Evolutionary conservation across 441 rosid genomes (phyloP).

Genomic region (Pelargonium myrrhifolium): DNA sequence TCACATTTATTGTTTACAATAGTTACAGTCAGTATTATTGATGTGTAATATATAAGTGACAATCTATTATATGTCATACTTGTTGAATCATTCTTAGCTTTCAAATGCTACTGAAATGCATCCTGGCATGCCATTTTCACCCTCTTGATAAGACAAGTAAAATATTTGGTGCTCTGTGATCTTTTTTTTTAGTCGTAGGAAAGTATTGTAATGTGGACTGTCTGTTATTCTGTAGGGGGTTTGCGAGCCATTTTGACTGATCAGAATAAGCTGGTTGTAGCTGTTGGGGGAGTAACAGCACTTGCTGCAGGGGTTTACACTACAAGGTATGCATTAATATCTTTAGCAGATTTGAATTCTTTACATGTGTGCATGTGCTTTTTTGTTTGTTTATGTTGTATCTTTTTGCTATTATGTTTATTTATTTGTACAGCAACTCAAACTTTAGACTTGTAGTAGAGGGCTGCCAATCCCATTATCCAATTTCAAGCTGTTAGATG

Average conservation of each 20-base stretch:
- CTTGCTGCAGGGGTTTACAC: conserved; percentile 96
- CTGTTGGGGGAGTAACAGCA: conserved; percentile 91
- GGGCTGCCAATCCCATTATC: too few species aligned
- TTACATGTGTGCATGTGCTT: too few species aligned
- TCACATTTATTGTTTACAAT: too few species aligned
- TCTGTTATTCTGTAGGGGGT: conserved; percentile 51
- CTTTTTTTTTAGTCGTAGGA: conserved; percentile 7
- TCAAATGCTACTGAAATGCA: not conserved
- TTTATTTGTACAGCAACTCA: too few species aligned
- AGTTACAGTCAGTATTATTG: too few species aligned
- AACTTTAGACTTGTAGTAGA: too few species aligned
- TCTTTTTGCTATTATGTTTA: too few species aligned
- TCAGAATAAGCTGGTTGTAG: conserved; percentile 85
- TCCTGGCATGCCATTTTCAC: not conserved
- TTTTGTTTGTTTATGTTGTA: not conserved
- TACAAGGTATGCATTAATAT: conserved; percentile 52
- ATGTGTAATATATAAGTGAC: not conserved
- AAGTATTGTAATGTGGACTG: conserved; percentile 10
- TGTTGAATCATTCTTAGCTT: not conserved
- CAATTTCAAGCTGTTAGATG: too few species aligned
- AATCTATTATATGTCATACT: not conserved
- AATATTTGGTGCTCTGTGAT: not conserved
- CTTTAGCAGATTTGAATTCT: not conserved
- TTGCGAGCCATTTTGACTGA: conserved; percentile 82
- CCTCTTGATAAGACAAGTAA: not conserved